These are phyloP conservation scores for Aphanomyces stellatus DNA, from an alignment of 352 stramenopile species.

Conservation along the genomic window DNA sequence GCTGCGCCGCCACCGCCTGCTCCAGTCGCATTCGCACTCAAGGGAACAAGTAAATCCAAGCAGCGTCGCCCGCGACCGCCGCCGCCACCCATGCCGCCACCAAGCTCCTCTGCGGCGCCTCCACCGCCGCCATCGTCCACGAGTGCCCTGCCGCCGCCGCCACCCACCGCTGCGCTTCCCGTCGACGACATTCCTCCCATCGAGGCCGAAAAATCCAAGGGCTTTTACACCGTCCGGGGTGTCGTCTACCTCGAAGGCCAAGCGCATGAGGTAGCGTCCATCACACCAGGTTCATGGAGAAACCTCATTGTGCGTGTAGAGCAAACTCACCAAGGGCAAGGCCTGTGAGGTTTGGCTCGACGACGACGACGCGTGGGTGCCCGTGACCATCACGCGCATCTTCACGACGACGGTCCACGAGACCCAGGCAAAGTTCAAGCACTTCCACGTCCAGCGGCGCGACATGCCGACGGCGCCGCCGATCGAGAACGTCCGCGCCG, in stretches of 20 bases:
- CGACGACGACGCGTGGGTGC: slow-evolving; percentile 58
- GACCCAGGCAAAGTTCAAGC: slow-evolving; percentile 48
- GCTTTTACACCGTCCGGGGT: slow-evolving; percentile 57
- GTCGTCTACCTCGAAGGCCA: slow-evolving; percentile 77
- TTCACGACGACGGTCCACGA: slow-evolving; percentile 55
- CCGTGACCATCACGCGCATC: slow-evolving; percentile 57
- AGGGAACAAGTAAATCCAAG: neutral
- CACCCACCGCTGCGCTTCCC: slow-evolving; percentile 22
- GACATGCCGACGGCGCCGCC: slow-evolving; percentile 36
- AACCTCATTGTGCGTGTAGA: slow-evolving; percentile 4
- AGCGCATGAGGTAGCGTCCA: slow-evolving; percentile 40
- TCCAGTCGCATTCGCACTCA: neutral
- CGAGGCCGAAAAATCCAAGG: slow-evolving; percentile 41
- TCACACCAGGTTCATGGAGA: neutral
- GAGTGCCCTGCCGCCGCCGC: neutral
- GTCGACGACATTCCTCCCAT: slow-evolving; percentile 28
- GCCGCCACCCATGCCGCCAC: slow-evolving; percentile 16
- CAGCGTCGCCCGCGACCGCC: slow-evolving; percentile 27
- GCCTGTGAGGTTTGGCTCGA: slow-evolving; percentile 79
- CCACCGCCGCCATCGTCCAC: neutral
- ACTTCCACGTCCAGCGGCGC: slow-evolving; percentile 64
- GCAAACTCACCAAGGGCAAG: slow-evolving; percentile 53
- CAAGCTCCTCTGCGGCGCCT: neutral
- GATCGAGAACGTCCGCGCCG: slow-evolving; percentile 32
- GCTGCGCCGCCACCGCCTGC: neutral